Evolutionary conservation across 2,329 filamentous ascomycete species (phyloP), one percentile per base, ranked within the genome.

Genomic region (Alternaria consortialis): DNA sequence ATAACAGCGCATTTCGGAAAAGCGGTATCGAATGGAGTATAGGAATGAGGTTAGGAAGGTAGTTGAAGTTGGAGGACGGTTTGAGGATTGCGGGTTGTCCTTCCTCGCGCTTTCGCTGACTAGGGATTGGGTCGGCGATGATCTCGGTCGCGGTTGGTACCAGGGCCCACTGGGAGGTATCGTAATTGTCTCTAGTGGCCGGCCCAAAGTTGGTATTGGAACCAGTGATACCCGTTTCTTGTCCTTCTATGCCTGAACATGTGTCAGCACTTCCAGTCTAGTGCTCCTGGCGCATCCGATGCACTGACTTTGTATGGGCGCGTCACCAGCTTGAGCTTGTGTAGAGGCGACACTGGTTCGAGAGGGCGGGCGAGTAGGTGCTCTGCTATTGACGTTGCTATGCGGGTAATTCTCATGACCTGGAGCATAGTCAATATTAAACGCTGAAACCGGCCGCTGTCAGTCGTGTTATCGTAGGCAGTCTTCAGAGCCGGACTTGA

Each of bases 11-110:
- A 69, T 88, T 86, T 57, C 87, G 82, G 20, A 84, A 85, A 31
- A 85, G 76, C 4, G 87, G 87, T 56, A 90, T 88, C 20, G 84
- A 81, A 69, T 88, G 86, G n/a, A 88, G 80, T 59, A 90, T 88
- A 5, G 86, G 88, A 43, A 90, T 69, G 20, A 89, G 77, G 4
- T 84, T 84, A 29, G 85, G 83, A n/a, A 88, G 77, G 67, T 86
- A 86, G 58, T 85, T 81, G 42, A 79, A 80, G 43, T 82, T 80
- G 12, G 83, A 80, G 3, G 84, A 78, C 15, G 85, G 86, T 58
- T 87, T 87, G 53, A 90, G 76, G 59, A 89, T 86, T 15, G 83
- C 83, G 13, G 87, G 88, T 63, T 86, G 81, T 34, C 78, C 81
- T 5, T 78, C 68, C 20, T 79, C 73, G 60, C 84, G 81, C 69